Evolutionary conservation across 1,139 yeast genomes (phyloP).

Genomic region (Hansenula sp.): DNA sequence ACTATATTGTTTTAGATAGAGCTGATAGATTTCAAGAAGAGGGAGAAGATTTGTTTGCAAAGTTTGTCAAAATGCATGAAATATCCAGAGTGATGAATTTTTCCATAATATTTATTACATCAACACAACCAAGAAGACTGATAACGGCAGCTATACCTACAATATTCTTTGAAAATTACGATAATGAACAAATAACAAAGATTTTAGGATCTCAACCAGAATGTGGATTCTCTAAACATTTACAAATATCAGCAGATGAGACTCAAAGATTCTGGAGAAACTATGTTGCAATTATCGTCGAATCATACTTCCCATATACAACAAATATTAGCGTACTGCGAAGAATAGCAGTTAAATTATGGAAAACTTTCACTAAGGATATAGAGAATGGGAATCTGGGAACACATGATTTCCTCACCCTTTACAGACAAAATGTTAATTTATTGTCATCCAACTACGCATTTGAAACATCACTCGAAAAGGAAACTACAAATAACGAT

Average conservation of each 20-base stretch:
- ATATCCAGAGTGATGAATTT: conserved; percentile 24
- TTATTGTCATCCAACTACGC: conserved; percentile 30
- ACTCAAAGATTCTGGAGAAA: conserved; percentile 39
- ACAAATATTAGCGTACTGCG: conserved; percentile 41
- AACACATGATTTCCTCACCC: conserved; percentile 38
- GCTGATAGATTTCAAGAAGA: conserved; percentile 52
- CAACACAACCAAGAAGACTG: conserved; percentile 40
- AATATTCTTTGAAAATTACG: conserved; percentile 43
- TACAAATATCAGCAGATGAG: conserved; percentile 3
- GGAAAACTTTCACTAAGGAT: conserved; percentile 49
- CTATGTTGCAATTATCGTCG: conserved; percentile 47
- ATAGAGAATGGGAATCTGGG: conserved; percentile 30
- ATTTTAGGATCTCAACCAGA: conserved; percentile 32
- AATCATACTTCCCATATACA: conserved; percentile 45
- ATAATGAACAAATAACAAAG: conserved; percentile 34
- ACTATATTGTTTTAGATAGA: conserved; percentile 55
- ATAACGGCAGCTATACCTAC: conserved; percentile 46
- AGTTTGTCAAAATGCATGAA: conserved; percentile 46
- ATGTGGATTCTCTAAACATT: conserved; percentile 24
- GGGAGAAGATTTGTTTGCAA: conserved; percentile 38
- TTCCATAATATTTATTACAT: conserved; percentile 30
- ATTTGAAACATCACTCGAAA: conserved; percentile 1
- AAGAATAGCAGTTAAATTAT: conserved; percentile 39
- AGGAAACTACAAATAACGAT: conserved; percentile 2
- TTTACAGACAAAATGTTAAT: conserved; percentile 40